Conservation (phyloP, 2,329 filamentous ascomycete genomes). For the Hawksworthiomyces lignivorus region DNA sequence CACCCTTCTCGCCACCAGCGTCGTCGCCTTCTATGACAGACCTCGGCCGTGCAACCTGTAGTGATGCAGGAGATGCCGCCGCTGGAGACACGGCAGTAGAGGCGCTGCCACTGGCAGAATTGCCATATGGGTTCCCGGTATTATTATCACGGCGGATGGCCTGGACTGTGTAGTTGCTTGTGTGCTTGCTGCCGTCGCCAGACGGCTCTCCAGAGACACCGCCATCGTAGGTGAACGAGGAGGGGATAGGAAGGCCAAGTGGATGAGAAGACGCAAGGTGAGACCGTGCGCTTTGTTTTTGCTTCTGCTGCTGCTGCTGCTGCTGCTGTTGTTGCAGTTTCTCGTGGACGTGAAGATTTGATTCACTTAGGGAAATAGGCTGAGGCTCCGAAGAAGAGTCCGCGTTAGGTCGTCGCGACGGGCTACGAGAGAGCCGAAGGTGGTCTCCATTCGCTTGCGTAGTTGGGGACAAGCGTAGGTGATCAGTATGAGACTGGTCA, state of each 20-base stretch:
- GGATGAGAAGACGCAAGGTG: too few relatives aligned
- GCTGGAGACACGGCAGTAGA: conserved; percentile 8
- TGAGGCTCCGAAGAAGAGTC: conserved; percentile 19
- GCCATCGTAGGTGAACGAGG: too few relatives aligned
- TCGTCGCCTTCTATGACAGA: conserved; percentile 41
- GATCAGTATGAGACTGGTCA: conserved; percentile 47
- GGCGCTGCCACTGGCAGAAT: conserved; percentile 2
- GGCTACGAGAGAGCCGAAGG: conserved; percentile 17
- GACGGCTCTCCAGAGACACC: too few relatives aligned
- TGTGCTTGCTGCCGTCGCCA: background rate
- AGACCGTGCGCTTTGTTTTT: conserved; percentile 33
- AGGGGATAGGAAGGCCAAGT: too few relatives aligned
- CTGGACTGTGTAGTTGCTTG: background rate
- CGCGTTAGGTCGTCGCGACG: conserved; percentile 32
- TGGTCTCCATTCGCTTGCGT: conserved; percentile 47
- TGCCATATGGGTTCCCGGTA: background rate
- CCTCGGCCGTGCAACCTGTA: conserved; percentile 48
- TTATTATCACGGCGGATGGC: background rate
- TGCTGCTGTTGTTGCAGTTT: conserved; percentile 3
- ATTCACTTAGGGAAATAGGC: conserved; percentile 14
- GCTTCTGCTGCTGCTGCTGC: conserved; percentile 21
- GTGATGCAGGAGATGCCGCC: conserved; percentile 33
- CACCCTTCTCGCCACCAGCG: background rate
- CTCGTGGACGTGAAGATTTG: conserved; percentile 1
- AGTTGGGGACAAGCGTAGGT: conserved; percentile 47